Conservation (phyloP, 768 basidiomycete species). For the Daedaleopsis sinensis region DNA sequence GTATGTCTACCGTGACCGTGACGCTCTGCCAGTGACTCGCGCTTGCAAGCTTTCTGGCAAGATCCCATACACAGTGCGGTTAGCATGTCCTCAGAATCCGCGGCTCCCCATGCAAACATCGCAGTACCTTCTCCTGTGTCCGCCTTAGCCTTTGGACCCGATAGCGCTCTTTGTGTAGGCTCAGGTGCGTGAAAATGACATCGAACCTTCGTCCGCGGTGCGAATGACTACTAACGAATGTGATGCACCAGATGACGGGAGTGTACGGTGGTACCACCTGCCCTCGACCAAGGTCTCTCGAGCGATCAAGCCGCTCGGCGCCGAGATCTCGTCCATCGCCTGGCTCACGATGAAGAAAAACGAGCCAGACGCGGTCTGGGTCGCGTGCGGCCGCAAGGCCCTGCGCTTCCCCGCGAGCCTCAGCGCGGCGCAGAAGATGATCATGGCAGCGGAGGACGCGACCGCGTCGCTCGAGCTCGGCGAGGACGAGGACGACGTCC, state of each 20-base stretch:
- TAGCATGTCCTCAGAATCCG: not conserved
- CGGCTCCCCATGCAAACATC: constrained; percentile 26
- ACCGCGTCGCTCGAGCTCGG: constrained; percentile 47
- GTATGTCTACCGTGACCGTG: not conserved
- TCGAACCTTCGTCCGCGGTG: too few species aligned
- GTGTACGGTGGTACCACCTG: constrained; percentile 64
- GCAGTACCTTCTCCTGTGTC: constrained; percentile 55
- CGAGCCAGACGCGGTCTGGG: constrained; percentile 56
- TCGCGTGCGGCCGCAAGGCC: constrained; percentile 58
- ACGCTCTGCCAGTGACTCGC: too few species aligned
- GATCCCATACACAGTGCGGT: too few species aligned
- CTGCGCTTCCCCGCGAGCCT: constrained; percentile 50
- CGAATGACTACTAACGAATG: too few species aligned
- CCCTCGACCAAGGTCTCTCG: constrained; percentile 62
- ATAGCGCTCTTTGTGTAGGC: constrained; percentile 57
- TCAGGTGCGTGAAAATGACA: constrained; percentile 47
- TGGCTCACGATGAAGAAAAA: constrained; percentile 45
- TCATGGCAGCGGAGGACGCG: constrained; percentile 57
- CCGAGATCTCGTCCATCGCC: constrained; percentile 65
- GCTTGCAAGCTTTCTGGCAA: too few species aligned
- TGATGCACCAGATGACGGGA: constrained; percentile 59
- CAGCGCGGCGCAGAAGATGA: constrained; percentile 48
- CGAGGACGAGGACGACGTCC: constrained; percentile 53
- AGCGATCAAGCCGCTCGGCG: constrained; percentile 58
- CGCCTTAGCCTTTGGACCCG: constrained; percentile 52